Evolutionary conservation across 139 green algal genomes (phyloP).

Genomic region (Tetradesmus obliquus): DNA sequence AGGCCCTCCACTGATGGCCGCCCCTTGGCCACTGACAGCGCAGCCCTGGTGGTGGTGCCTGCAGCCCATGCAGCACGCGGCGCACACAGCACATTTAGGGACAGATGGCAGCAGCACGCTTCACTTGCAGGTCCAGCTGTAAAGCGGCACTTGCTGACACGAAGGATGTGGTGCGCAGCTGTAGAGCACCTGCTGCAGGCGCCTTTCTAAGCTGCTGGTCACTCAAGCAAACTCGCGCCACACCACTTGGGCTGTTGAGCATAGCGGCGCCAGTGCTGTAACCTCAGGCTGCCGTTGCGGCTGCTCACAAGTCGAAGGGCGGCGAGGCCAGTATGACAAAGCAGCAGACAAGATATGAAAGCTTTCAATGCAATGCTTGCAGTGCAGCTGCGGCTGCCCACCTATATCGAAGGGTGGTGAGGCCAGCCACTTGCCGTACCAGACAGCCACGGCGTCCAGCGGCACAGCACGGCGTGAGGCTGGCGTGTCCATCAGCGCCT

Average conservation of each 20-base stretch:
- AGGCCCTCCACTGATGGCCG: neutral
- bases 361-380: too few relatives aligned
- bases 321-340: neutral
- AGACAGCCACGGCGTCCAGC: constrained; percentile 21
- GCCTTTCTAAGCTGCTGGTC: too few relatives aligned
- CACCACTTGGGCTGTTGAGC: neutral
- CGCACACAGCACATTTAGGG: too few relatives aligned
- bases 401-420: constrained; percentile 56
- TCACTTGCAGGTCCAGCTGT: too few relatives aligned
- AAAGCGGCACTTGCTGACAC: too few relatives aligned
- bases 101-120: too few relatives aligned
- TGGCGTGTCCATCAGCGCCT: constrained; percentile 38
- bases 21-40: neutral
- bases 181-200: too few relatives aligned
- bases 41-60: neutral
- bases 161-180: too few relatives aligned
- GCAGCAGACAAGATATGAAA: too few relatives aligned
- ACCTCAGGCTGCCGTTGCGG: neutral
- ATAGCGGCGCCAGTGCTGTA: neutral
- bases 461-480: constrained; percentile 34
- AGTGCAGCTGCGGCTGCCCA: neutral
- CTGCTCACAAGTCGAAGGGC: constrained; percentile 51
- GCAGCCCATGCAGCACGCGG: neutral
- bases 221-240: too few relatives aligned
- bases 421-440: constrained; percentile 50